Conservation (phyloP, 371 early-diverging fungal genomes). For the Lichtheimia ramosa region DNA sequence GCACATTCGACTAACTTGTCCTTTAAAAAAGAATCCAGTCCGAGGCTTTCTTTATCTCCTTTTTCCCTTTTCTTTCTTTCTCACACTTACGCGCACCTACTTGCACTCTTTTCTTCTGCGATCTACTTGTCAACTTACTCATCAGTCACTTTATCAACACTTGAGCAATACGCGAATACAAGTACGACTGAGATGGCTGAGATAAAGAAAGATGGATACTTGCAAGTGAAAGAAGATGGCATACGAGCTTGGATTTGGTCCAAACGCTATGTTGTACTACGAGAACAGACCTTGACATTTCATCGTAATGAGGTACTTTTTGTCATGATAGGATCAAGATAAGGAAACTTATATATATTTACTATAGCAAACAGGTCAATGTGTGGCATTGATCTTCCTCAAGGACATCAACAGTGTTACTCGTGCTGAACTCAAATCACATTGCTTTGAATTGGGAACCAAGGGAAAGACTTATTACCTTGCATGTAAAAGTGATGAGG, state of each 20-base stretch:
- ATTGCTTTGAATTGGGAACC: conserved; percentile 90
- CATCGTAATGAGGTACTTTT: conserved; percentile 75
- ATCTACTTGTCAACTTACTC: too few species aligned
- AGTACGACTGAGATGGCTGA: conserved; percentile 26
- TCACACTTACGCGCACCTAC: background rate
- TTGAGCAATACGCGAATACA: too few species aligned
- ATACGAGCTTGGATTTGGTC: conserved; percentile 81
- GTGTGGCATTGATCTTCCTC: conserved; percentile 80
- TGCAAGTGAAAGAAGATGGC: conserved; percentile 76
- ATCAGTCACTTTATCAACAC: background rate
- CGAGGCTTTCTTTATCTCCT: background rate
- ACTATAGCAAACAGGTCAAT: conserved; percentile 51
- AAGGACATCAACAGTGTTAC: conserved; percentile 86
- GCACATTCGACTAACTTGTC: background rate
- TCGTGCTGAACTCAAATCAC: conserved; percentile 84
- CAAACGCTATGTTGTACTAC: conserved; percentile 83
- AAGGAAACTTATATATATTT: too few species aligned
- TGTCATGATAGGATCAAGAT: background rate
- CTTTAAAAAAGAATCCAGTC: background rate
- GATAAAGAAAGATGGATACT: conserved; percentile 66
- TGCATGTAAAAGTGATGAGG: conserved; percentile 90
- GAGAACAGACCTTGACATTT: conserved; percentile 79
- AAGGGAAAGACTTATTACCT: conserved; percentile 88
- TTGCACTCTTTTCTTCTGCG: too few species aligned
- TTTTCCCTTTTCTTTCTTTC: conserved; percentile 4